These are phyloP conservation scores for Pseudocercospora musae DNA, from an alignment of 2,329 filamentous ascomycete genomes.

Conservation along the genomic window DNA sequence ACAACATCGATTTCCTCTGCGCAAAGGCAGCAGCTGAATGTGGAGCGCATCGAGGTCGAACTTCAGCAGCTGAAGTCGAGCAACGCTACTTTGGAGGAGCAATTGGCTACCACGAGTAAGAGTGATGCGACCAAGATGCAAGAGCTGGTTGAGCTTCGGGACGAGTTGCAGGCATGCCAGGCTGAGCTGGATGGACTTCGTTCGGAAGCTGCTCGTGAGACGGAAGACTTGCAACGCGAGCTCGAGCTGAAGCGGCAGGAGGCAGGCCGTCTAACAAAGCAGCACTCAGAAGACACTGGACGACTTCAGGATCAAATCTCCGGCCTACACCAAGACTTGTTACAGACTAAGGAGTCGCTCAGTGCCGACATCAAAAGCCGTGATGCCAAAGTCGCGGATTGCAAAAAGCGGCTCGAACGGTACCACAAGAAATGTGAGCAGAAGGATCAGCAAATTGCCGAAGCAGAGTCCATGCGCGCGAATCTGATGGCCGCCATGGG, in stretches of 20 bases:
- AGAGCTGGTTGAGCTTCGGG: conserved; percentile 9
- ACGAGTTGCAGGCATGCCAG: conserved; percentile 18
- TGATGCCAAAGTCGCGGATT: conserved; percentile 21
- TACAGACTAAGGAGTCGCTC: background rate
- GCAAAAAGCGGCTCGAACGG: conserved; percentile 29
- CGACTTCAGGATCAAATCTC: background rate
- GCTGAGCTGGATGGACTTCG: conserved; percentile 3
- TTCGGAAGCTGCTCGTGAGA: conserved; percentile 25
- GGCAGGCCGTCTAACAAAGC: background rate
- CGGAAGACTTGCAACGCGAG: conserved; percentile 41
- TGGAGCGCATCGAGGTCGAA: background rate
- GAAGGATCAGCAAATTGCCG: conserved; percentile 37
- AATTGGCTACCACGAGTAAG: conserved; percentile 11
- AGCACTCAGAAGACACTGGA: conserved; percentile 1
- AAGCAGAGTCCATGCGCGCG: conserved; percentile 38
- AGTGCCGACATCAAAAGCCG: conserved; percentile 9
- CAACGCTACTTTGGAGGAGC: conserved; percentile 15
- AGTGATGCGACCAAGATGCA: conserved; percentile 12
- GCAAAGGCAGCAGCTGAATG: conserved; percentile 3
- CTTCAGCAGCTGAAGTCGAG: conserved; percentile 1
- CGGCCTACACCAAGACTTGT: conserved; percentile 1
- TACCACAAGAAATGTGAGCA: conserved; percentile 34
- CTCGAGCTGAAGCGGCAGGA: conserved; percentile 26
- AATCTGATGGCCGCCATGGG: conserved; percentile 40
- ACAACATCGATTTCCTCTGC: background rate